Evolutionary conservation across 2,329 filamentous ascomycete genomes (phyloP).

Genomic region (Aspergillus clavatus): DNA sequence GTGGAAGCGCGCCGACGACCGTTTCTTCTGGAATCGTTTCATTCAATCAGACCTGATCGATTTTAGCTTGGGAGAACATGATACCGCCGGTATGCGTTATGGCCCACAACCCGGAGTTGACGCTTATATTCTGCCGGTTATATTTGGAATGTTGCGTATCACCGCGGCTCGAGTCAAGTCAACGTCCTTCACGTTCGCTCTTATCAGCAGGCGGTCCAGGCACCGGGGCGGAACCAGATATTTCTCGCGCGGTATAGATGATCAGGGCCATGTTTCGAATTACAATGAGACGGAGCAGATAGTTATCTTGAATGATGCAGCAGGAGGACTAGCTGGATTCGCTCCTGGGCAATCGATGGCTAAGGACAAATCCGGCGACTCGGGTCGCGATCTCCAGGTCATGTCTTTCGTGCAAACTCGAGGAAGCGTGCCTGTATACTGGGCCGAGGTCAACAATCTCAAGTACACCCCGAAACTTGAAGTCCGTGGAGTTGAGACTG

Average conservation of each 20-base stretch:
- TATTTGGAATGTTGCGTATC: conserved; percentile 94
- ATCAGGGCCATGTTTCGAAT: conserved; percentile 92
- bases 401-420: conserved; percentile 94
- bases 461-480: conserved; percentile 88
- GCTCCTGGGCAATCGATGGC: conserved; percentile 70
- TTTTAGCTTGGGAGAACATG: conserved; percentile 61
- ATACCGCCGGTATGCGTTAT: conserved; percentile 43
- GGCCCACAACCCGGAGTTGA: conserved; percentile 69
- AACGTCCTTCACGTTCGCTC: conserved; percentile 73
- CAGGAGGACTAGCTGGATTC: conserved; percentile 71
- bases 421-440: conserved; percentile 92
- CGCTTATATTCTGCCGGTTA: conserved; percentile 89
- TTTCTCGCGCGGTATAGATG: conserved; percentile 90
- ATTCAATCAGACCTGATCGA: conserved; percentile 87
- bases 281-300: conserved; percentile 98
- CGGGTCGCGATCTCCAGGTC: conserved; percentile 75
- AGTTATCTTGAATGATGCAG: conserved; percentile 78
- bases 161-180: conserved; percentile 79
- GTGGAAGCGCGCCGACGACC: conserved; percentile 90
- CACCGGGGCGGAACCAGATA: conserved; percentile 88
- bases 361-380: conserved; percentile 61
- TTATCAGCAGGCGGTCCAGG: conserved; percentile 85
- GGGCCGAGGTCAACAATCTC: conserved; percentile 92
- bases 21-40: conserved; percentile 98
- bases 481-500: conserved; percentile 76